Evolutionary conservation across 2,329 filamentous ascomycete species (phyloP).

Genomic region (Pestalotiopsis sp.): DNA sequence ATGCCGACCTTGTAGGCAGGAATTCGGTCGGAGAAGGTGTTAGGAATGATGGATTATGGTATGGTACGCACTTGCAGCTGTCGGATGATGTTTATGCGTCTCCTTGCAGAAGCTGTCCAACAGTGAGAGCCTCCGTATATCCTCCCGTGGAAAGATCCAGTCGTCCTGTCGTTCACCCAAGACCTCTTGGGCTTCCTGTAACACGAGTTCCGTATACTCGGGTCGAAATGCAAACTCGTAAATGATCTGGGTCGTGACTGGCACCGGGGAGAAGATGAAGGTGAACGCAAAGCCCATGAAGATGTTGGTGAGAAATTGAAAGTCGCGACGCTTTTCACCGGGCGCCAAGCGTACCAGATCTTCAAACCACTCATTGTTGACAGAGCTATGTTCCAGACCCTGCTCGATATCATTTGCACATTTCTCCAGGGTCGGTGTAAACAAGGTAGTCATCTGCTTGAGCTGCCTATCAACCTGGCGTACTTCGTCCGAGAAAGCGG

Average conservation of each 20-base stretch:
- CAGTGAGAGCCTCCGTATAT: neutral
- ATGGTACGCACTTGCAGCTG: neutral
- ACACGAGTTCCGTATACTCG: neutral
- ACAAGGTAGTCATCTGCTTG: neutral
- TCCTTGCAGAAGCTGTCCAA: conserved; percentile 4
- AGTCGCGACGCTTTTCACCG: neutral
- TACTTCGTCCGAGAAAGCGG: neutral
- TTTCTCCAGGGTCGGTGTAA: neutral
- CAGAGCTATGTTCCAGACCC: neutral
- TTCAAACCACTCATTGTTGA: neutral
- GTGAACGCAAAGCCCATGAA: conserved; percentile 6
- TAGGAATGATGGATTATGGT: neutral
- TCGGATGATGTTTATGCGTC: neutral
- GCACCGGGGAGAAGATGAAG: neutral
- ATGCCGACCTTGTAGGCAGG: neutral
- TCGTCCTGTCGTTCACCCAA: neutral
- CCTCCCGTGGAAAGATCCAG: neutral
- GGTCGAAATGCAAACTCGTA: neutral
- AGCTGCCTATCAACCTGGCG: neutral
- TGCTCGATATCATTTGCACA: neutral
- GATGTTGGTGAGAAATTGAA: neutral
- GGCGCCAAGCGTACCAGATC: neutral
- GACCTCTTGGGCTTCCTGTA: neutral
- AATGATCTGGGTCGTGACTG: neutral
- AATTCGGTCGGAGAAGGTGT: neutral